phyloP scores from a whole-genome alignment of 1,139 yeast species.

The Taphrina communis region DNA sequence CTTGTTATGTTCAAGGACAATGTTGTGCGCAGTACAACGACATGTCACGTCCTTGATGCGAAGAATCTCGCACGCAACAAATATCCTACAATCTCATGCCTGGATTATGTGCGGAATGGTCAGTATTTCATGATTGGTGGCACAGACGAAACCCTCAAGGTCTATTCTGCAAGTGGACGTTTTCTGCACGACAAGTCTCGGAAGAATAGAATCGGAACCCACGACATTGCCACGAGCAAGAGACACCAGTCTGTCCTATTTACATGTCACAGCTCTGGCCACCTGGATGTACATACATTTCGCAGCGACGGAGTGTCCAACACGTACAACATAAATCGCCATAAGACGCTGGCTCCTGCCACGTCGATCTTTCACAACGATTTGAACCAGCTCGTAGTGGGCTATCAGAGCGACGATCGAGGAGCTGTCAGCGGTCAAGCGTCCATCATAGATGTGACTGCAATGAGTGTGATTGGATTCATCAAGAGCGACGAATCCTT shows the following conservation, averaged over 20 bases:
- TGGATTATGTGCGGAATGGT: not conserved
- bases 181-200: conserved; percentile 13
- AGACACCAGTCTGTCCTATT: conserved; percentile 2
- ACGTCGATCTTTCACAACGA: conserved; percentile 1
- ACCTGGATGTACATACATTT: conserved; percentile 12
- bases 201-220: not conserved
- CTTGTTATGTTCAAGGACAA: conserved; percentile 1
- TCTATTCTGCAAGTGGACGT: conserved; percentile 12
- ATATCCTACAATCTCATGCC: conserved; percentile 1
- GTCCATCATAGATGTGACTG: conserved; percentile 1
- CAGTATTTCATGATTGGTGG: not conserved
- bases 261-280: conserved; percentile 9
- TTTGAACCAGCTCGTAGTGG: conserved; percentile 5
- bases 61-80: conserved; percentile 2
- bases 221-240: conserved; percentile 1
- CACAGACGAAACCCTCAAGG: conserved; percentile 12
- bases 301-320: conserved; percentile 6
- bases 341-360: conserved; percentile 7
- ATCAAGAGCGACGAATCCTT: conserved; percentile 2
- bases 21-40: not conserved
- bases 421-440: conserved; percentile 2
- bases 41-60: conserved; percentile 7
- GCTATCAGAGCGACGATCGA: not conserved
- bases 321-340: conserved; percentile 2
- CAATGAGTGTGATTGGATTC: not conserved